Evolutionary conservation across 1,284 basidiomycete species (phyloP).

Genomic region (Cutaneotrichosporon spelunceum): DNA sequence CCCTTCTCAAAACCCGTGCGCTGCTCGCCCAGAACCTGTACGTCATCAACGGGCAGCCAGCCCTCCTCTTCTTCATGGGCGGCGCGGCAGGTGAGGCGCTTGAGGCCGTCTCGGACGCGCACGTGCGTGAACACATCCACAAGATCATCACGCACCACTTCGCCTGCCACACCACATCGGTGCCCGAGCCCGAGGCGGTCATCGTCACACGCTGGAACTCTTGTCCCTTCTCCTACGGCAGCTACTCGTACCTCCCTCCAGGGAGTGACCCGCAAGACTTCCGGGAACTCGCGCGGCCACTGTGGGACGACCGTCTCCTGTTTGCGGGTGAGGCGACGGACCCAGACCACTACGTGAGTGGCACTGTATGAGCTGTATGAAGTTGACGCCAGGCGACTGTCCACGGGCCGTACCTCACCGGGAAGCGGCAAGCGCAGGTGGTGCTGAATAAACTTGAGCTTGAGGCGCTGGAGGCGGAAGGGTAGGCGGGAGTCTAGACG

Average conservation of each 20-base stretch:
- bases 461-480: neutral
- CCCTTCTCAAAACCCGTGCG: neutral
- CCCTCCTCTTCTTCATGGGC: conserved; percentile 5
- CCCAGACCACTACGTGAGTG: conserved; percentile 3
- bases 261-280: conserved; percentile 2
- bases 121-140: conserved; percentile 4
- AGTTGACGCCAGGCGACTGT: conserved; percentile 2
- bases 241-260: conserved; percentile 1
- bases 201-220: conserved; percentile 1
- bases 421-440: neutral
- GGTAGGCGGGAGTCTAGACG: neutral
- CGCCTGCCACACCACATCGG: neutral
- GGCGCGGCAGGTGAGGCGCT: neutral
- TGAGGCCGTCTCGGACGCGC: neutral
- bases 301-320: conserved; percentile 1
- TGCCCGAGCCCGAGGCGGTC: neutral
- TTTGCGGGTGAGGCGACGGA: conserved; percentile 5
- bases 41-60: neutral
- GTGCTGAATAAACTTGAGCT: neutral
- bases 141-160: conserved; percentile 5
- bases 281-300: neutral
- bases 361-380: neutral
- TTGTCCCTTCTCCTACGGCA: neutral
- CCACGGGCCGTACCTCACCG: neutral
- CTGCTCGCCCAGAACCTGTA: neutral